phyloP scores from a whole-genome alignment of 2,329 filamentous ascomycete species.

The Metarhizium anisopliae region DNA sequence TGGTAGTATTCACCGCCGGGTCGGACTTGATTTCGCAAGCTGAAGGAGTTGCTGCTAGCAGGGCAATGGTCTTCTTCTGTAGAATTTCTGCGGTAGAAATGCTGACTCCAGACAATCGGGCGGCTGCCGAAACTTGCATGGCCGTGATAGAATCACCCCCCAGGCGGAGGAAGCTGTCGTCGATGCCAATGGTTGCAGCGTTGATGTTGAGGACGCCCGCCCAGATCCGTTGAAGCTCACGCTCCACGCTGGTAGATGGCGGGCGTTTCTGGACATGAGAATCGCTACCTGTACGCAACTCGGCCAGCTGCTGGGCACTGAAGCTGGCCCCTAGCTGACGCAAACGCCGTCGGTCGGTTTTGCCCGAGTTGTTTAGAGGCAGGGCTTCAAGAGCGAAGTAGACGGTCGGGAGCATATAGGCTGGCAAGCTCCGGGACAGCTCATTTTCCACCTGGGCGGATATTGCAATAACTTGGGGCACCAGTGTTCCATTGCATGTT shows the following conservation, averaged over 20 bases:
- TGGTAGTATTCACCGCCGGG: background rate
- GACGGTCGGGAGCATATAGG: background rate
- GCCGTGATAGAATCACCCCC: slow-evolving; percentile 9
- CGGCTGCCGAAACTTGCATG: background rate
- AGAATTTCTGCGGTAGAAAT: too few relatives aligned
- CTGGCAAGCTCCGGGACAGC: background rate
- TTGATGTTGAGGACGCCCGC: slow-evolving; percentile 1
- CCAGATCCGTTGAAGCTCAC: slow-evolving; percentile 9
- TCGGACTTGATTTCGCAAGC: too few relatives aligned
- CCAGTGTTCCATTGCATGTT: background rate
- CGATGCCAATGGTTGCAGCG: background rate
- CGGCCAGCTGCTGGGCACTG: background rate
- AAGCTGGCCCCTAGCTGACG: background rate
- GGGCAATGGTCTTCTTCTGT: too few relatives aligned
- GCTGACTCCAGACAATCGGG: too few relatives aligned
- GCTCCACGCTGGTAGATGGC: slow-evolving; percentile 8
- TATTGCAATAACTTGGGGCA: background rate
- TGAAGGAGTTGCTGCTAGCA: too few relatives aligned
- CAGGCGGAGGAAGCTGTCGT: slow-evolving; percentile 8
- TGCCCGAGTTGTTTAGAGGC: background rate
- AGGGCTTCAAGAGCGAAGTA: background rate
- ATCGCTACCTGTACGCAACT: background rate
- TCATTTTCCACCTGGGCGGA: background rate
- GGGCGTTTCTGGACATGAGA: background rate
- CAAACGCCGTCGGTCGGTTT: background rate